Evolutionary conservation across 495 filamentous ascomycete species (phyloP), one percentile per base, ranked within the genome.

Genomic region (Podospora comata): DNA sequence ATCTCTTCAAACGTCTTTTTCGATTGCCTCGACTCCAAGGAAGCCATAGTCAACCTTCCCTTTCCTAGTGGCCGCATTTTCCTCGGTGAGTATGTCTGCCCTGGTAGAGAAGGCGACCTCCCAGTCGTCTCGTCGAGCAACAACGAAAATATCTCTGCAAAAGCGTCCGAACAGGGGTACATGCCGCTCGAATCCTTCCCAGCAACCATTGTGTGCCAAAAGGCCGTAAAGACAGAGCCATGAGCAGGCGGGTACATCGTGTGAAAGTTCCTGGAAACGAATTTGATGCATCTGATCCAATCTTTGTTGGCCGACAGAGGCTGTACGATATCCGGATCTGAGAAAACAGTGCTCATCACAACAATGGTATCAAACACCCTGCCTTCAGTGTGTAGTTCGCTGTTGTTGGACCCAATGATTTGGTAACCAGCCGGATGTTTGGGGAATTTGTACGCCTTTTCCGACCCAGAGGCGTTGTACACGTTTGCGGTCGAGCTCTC

Each of bases 351-450:
- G 16, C 19, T 28, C 55, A 58, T 9, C 4, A 19, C 16, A 16
- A 18, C 60, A 28, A 62, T 34, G 27, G 55, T 58, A 58, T 58
- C 55, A 58, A 58, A 58, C 55, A 58, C 55, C 55, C 2, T 19
- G 9, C 55, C 55, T 18, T 19, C n/a, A 58, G 23, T 26, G n/a
- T 26, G n/a, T 4, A 58, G 55, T 26, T 20, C 55, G 1, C 18
- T 58, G n/a, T 23, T 58, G 6, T 58, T 26, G 6, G 5, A 5
- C n/a, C 23, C 55, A 19, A 58, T 4, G 11, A 58, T 19, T 20
- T 26, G n/a, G 23, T 58, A 58, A 19, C 23, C 19, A 19, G 23
- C 18, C 23, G n/a, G 5, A 7, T 20, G 18, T 26, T 20, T 58
- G 16, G 23, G n/a, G n/a, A 15, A 7, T 13, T 58, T 58, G 2